phyloP scores from a whole-genome alignment of 306 rosid genomes.

The Acmispon strigosus region DNA sequence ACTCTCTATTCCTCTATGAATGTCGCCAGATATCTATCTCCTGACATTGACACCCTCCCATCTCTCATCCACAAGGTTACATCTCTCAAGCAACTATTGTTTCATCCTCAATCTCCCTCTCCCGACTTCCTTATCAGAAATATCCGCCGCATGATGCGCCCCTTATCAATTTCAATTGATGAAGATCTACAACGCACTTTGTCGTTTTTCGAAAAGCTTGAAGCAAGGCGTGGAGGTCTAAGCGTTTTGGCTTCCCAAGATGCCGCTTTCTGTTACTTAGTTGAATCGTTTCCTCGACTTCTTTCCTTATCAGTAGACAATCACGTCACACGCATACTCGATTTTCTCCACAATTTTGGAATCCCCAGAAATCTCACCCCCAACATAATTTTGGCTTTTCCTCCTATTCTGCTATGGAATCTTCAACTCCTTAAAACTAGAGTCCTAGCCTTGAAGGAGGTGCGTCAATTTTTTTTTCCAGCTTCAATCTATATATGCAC shows the following conservation, averaged over 20 bases:
- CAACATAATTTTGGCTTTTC: slow-evolving; percentile 48
- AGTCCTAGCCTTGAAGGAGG: slow-evolving; percentile 60
- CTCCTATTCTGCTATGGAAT: slow-evolving; percentile 56
- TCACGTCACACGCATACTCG: slow-evolving; percentile 39
- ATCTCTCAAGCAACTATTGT: slow-evolving; percentile 61
- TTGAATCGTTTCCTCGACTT: slow-evolving; percentile 72
- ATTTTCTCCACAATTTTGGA: slow-evolving; percentile 55
- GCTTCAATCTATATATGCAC: background rate
- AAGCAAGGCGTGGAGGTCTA: slow-evolving; percentile 83
- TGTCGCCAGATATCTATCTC: slow-evolving; percentile 56
- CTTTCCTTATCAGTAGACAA: slow-evolving; percentile 50
- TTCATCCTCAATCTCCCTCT: slow-evolving; percentile 33
- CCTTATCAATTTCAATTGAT: slow-evolving; percentile 66
- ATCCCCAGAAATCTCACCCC: slow-evolving; percentile 37
- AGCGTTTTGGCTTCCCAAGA: slow-evolving; percentile 44
- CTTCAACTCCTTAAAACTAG: slow-evolving; percentile 44
- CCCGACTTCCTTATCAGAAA: slow-evolving; percentile 36
- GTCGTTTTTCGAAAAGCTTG: slow-evolving; percentile 80
- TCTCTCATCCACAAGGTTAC: slow-evolving; percentile 61
- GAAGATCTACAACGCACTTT: slow-evolving; percentile 74
- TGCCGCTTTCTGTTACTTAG: slow-evolving; percentile 41
- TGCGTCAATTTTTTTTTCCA: background rate
- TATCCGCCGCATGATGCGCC: slow-evolving; percentile 60
- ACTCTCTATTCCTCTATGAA: slow-evolving; percentile 73
- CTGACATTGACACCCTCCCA: slow-evolving; percentile 36